Base-by-base conservation (phyloP, 2,329 filamentous ascomycete species). In the Dactylonectria macrodidyma region DNA sequence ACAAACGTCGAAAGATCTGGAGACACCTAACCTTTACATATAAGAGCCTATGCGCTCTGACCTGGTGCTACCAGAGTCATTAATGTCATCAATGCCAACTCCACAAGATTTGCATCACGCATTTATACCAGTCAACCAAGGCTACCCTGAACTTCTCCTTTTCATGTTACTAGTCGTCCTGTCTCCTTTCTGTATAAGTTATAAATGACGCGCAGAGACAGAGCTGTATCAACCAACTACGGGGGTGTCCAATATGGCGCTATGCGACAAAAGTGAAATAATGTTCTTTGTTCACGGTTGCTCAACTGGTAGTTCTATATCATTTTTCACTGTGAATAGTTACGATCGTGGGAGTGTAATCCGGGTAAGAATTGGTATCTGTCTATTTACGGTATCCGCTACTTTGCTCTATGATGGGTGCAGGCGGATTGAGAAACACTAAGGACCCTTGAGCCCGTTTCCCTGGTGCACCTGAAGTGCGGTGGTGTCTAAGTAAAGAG, bases 401-500 rank as follows among this genome's bases (percentile, higher is more conserved):
- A 19, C 3, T 38, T 38, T 58, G 47, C 24, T 36, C 46, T 38
- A 47, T 34, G 26, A 47, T 46, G 41, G 33, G 33, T 50, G 22
- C 41, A 33, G 41, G 19, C 19, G 46, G 54, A 56, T 58, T 46
- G 47, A 19, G 47, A 52, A 48, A 30, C 26, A 30, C 26, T 4
- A 30, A 16, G 36, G 41, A n/a, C 9, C 34, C n/a, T n/a, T 26
- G 14, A n/a, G 12, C 38, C 33, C 46, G 26, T 44, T 46, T 65
- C 46, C 48, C 48, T 41, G 52, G 51, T 58, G 47, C 58, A 57
- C 22, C 57, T 38, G 56, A 55, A 68, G 66, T 68, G 62, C 62
- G 48, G 66, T 68, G 58, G 36, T 68, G 63, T 73, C 67, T 71
- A 75, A 58, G 51, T 67, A 62, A 62, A 59, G 62, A 62, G 62